phyloP scores from a whole-genome alignment of 2,329 filamentous ascomycete species.

The Colletotrichum sansevieriae region DNA sequence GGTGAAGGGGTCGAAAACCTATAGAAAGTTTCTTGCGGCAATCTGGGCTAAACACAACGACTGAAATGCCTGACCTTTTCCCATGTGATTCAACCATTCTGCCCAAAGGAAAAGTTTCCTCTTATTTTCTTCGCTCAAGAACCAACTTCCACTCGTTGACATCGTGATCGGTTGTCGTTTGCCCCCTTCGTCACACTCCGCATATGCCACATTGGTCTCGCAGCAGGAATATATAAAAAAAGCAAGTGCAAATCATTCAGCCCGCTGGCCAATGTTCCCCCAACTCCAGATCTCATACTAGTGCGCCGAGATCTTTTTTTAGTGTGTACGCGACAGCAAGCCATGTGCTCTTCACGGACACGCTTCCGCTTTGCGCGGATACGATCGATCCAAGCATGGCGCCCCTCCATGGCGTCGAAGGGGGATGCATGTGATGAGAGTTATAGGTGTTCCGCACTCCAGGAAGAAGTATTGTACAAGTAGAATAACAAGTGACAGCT shows the following conservation, averaged over 20 bases:
- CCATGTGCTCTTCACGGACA: constrained; percentile 27
- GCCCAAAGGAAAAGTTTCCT: constrained; percentile 27
- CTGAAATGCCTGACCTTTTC: constrained; percentile 29
- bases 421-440: constrained; percentile 19
- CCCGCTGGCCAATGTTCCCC: constrained; percentile 40
- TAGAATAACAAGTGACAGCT: constrained; percentile 41
- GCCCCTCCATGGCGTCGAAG: constrained; percentile 31
- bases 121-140: constrained; percentile 29
- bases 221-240: constrained; percentile 25
- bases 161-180: constrained; percentile 30
- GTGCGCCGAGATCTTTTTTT: constrained; percentile 33
- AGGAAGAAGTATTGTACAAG: constrained; percentile 41
- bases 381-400: constrained; percentile 22
- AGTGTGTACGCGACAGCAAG: constrained; percentile 33
- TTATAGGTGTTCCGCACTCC: constrained; percentile 34
- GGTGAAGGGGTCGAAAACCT: constrained; percentile 25
- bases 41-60: constrained; percentile 34
- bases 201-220: constrained; percentile 23
- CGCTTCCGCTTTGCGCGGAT: constrained; percentile 22
- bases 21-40: constrained; percentile 39
- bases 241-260: constrained; percentile 41
- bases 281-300: constrained; percentile 40
- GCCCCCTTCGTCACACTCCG: constrained; percentile 17
- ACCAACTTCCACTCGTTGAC: constrained; percentile 28
- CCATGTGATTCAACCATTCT: constrained; percentile 40